Base-by-base conservation (phyloP, 208 protist genomes). In the Leishmania tarentolae region DNA sequence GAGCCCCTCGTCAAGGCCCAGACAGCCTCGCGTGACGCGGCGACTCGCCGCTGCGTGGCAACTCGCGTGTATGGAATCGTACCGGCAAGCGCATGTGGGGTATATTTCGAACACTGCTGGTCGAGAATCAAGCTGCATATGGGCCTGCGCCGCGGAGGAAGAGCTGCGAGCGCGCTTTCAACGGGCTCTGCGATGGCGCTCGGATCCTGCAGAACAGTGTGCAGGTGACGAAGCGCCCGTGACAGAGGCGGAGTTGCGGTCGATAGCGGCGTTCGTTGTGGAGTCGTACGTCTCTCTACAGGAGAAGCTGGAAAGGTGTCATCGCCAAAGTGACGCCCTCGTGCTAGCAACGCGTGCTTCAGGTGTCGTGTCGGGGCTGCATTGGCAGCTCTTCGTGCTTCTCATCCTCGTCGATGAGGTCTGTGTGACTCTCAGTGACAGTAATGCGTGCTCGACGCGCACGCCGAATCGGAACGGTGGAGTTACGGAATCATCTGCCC, bases 21-120 rank as follows among this genome's bases (percentile, higher is more conserved):
- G n/a, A 31, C n/a, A 19, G 35, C 35, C 72, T 42, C 72, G 72
- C 9, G 72, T 61, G 21, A 46, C 35, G 35, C 72, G 46, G 5
- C 72, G 72, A 61, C 72, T 76, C 31, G 50, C 46, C 24, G 72
- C 72, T 24, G 72, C 50, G 50, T 76, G 72, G 72, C 31, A 76
- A 19, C 52, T n/a, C 40, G 13, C 19, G 28, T 78, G 56, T 28
- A 24, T 13, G 2, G 57, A 56, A 66, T 28, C 40, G 35, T 63
- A 28, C n/a, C 57, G 24, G 57, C 57, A 28, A 52, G 44, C 42
- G 0, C 42, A 31, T 3, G 19, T 24, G 53, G 35, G 21, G 35
- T 46, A 3, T 37, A 4, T 37, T 21, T 35, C 1, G 35, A n/a
- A 3, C 44, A 4, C 42, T 37, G 40, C 66, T 19, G 3, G 37